Evolutionary conservation across 148 eudicot species (phyloP), one percentile per base, ranked within the genome.

Genomic region (Persicaria tinctoria): DNA sequence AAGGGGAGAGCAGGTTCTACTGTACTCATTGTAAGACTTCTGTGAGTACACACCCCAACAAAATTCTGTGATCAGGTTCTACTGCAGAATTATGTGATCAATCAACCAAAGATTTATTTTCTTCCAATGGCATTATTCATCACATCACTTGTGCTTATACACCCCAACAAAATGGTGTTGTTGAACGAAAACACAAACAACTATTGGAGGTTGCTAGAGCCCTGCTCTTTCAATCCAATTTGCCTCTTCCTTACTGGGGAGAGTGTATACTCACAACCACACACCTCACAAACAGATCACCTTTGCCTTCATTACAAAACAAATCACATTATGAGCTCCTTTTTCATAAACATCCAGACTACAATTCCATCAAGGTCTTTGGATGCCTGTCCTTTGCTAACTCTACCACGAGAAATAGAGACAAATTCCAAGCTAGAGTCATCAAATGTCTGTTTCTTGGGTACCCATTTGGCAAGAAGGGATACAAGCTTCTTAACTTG

Each of bases 321-420:
- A 75, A 76, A 13, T 14, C 73, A 0, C 73, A 63, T 66, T 76
- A 64, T 76, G 73, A 75, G 49, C 0, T 75, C 1, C 44, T 66
- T 0, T 68, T 64, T 55, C 68, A 66, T 3, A 12, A 23, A 6
- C 5, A 3, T 0, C 63, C 50, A 12, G 51, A 57, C 6, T 70
- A 49, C 48, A 12, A 27, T 27, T 63, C 38, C 14, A 0, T 75
- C 0, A 60, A 18, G 38, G 71, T 46, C 4, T 75, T 74, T 41
- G 8, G 68, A 8, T 74, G 76, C 16, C 2, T 74, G 0, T 69
- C 16, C 20, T 69, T 38, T 46, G 51, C n/a, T 3, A 13, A 4
- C 4, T 10, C n/a, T 2, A 2, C 48, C 9, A 46, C 0, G 13
- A 2, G 13, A 13, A 69, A 44, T 16, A 5, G 60, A 12, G 50